Conservation (phyloP, 2,329 filamentous ascomycete species). For the Colletotrichum godetiae region DNA sequence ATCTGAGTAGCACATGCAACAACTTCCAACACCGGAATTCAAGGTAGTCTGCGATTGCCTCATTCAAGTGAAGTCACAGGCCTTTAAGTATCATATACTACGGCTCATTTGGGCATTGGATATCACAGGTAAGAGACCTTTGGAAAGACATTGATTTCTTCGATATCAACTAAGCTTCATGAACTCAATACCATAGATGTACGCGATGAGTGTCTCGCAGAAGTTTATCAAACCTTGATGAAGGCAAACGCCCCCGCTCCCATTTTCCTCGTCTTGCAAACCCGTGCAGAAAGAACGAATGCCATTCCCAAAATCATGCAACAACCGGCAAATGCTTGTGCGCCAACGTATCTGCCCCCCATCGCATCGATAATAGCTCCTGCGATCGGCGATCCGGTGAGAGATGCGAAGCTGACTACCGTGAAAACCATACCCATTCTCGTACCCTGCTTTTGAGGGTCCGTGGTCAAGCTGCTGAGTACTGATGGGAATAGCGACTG, state of each 20-base stretch:
- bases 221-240: slow-evolving; percentile 13
- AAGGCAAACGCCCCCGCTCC: slow-evolving; percentile 3
- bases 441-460: slow-evolving; percentile 54
- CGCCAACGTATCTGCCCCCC: slow-evolving; percentile 38
- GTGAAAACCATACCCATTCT: slow-evolving; percentile 57
- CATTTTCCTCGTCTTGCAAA: slow-evolving; percentile 31
- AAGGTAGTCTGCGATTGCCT: no score
- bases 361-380: slow-evolving; percentile 44
- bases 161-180: no score
- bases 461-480: slow-evolving; percentile 52
- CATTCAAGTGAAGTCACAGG: no score
- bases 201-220: no score
- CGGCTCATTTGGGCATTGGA: no score
- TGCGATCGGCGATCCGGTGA: slow-evolving; percentile 53
- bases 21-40: no score
- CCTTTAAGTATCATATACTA: no score
- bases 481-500: slow-evolving; percentile 49
- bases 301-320: slow-evolving; percentile 32
- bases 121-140: no score
- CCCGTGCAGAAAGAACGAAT: slow-evolving; percentile 33
- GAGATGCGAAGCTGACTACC: slow-evolving; percentile 51
- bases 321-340: slow-evolving; percentile 38
- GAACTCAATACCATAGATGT: no score
- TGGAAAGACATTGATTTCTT: no score
- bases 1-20: no score